Evolutionary conservation across 768 basidiomycete genomes (phyloP).

Genomic region (Arthromyces matolae): DNA sequence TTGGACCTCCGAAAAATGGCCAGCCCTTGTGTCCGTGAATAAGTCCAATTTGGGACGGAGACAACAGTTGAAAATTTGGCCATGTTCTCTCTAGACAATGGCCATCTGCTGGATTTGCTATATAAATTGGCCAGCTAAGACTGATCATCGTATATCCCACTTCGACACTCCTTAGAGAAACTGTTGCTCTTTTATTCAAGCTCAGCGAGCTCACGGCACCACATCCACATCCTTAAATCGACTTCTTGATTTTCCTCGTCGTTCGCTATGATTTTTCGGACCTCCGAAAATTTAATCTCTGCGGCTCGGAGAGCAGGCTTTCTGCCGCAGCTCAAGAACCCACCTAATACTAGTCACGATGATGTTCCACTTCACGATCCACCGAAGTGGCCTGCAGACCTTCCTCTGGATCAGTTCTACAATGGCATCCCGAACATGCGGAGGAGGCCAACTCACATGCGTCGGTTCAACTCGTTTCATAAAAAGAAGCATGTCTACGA

Average conservation of each 20-base stretch:
- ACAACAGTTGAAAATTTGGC: no score
- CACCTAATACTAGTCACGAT: neutral
- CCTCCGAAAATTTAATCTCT: conserved; percentile 11
- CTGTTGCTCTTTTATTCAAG: no score
- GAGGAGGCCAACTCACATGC: no score
- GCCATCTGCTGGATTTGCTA: no score
- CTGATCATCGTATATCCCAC: no score
- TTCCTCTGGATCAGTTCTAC: conserved; percentile 4
- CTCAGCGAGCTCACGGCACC: no score
- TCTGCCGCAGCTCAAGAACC: conserved; percentile 2
- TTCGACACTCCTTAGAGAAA: no score
- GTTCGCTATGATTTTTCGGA: conserved; percentile 4
- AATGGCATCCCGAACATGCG: conserved; percentile 3
- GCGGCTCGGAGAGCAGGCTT: conserved; percentile 7
- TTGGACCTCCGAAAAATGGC: no score
- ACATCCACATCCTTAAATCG: neutral
- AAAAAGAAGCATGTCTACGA: conserved; percentile 4
- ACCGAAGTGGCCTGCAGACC: conserved; percentile 5
- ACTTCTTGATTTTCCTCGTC: neutral
- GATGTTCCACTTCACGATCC: conserved; percentile 4
- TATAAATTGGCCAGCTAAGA: no score
- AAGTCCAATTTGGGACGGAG: no score
- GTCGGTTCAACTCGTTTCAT: neutral
- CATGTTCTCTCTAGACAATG: no score
- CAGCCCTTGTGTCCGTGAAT: no score